Evolutionary conservation across 1,284 basidiomycete species (phyloP).

Genomic region (Polyporus tsugae): DNA sequence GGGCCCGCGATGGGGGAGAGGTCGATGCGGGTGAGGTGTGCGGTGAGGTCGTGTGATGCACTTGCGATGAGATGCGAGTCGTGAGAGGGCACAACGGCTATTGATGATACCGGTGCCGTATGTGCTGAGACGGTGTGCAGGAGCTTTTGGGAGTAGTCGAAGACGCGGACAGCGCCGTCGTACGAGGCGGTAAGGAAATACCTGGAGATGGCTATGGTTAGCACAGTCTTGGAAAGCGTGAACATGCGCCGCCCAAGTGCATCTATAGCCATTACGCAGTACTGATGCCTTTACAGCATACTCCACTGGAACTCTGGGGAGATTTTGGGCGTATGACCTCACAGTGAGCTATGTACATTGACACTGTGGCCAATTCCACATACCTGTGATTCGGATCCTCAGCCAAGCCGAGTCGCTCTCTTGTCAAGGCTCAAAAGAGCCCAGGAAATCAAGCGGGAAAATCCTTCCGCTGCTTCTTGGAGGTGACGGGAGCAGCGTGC

Average conservation of each 20-base stretch:
- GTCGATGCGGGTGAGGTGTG: slow-evolving; percentile 66
- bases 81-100: slow-evolving; percentile 57
- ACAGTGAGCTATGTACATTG: not conserved
- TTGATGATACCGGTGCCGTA: slow-evolving; percentile 76
- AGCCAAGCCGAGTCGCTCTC: not conserved
- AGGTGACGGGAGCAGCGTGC: not conserved
- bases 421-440: not conserved
- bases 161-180: slow-evolving; percentile 78
- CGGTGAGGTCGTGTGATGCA: slow-evolving; percentile 76
- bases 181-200: slow-evolving; percentile 85
- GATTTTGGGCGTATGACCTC: not conserved
- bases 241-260: not conserved
- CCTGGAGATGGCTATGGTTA: slow-evolving; percentile 44
- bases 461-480: not conserved
- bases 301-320: not conserved
- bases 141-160: slow-evolving; percentile 73
- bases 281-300: not conserved
- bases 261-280: not conserved
- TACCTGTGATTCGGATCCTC: not conserved
- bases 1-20: slow-evolving; percentile 37
- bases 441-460: not conserved
- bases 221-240: not conserved
- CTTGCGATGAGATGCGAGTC: slow-evolving; percentile 73
- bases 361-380: not conserved
- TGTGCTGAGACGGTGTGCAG: slow-evolving; percentile 62